Evolutionary conservation across 768 basidiomycete species (phyloP), one percentile per base, ranked within the genome.

Genomic region (Symmetrospora coprosmae): DNA sequence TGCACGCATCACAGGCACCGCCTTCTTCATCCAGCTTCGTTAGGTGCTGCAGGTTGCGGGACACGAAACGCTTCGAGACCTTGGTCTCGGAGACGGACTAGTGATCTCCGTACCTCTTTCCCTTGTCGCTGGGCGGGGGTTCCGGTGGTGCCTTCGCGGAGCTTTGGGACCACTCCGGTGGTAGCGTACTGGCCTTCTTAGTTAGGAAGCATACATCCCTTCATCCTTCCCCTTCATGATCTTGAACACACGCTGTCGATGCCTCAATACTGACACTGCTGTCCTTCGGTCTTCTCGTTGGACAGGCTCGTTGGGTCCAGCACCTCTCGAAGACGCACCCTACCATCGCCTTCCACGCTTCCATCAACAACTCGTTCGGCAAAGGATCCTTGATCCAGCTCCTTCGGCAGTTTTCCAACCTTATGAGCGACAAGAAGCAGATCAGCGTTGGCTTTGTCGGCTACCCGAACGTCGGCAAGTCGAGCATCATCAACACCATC

Each of bases 351-450:
- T 96, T 97, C 78, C 92, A 99, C 71, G 94, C 92, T 6, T 97
- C 92, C 21, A 90, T 91, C 43, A 94, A 94, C 72, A 91, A 99
- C 75, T 94, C 92, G 1, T 99, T 99, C 70, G 94, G 92, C 68
- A 97, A 99, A 75, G 92, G 92, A 19, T 88, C 94, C 19, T 82
- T 99, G 63, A 99, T 99, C 68, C 90, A 94, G 73, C 81, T 97
- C 43, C 79, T 99, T 45, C 81, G 94, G 27, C 94, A 97, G 71
- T 99, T 99, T 73, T 86, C 90, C 4, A 87, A 87, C 66, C 81
- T 97, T 35, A 94, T 97, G 73, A 87, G 88, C 11, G 94, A 99
- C 76, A 96, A 94, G 77, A 97, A 94, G 75, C 92, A 99, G 72
- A 97, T 99, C 67, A 92, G 88, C 19, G 90, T 99, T 65, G 92